phyloP scores from a whole-genome alignment of 1,284 basidiomycete genomes.

The Apiotrichum porosum region DNA sequence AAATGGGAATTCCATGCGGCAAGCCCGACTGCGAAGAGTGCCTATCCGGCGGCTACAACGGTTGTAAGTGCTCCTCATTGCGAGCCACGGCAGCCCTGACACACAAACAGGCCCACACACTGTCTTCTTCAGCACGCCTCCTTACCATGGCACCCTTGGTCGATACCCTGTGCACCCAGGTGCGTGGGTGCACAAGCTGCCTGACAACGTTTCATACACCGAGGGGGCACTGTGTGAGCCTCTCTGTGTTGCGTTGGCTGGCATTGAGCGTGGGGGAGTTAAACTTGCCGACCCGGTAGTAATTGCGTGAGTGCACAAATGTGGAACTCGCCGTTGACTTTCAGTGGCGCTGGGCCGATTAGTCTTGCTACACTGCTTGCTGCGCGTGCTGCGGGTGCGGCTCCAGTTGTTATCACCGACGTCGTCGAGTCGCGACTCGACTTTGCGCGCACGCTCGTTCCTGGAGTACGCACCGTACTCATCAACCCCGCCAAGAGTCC shows the following conservation, averaged over 20 bases:
- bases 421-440: conserved; percentile 51
- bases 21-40: conserved; percentile 51
- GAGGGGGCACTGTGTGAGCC: conserved; percentile 55
- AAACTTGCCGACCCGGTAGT: conserved; percentile 50
- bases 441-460: conserved; percentile 53
- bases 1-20: conserved; percentile 53
- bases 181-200: conserved; percentile 54
- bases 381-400: conserved; percentile 52
- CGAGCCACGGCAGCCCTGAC: too few species aligned
- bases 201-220: conserved; percentile 50
- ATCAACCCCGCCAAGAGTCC: conserved; percentile 26
- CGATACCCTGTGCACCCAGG: conserved; percentile 54
- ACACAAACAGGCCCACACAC: too few species aligned
- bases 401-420: conserved; percentile 55
- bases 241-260: conserved; percentile 53
- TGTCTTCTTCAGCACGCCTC: conserved; percentile 51
- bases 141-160: conserved; percentile 51
- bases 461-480: conserved; percentile 48
- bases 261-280: conserved; percentile 51
- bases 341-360: conserved; percentile 51
- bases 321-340: neutral
- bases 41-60: conserved; percentile 52
- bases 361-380: conserved; percentile 53
- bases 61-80: too few species aligned
- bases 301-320: conserved; percentile 43